phyloP scores from a whole-genome alignment of 768 basidiomycete species.

The Hygrocybe coccinea region DNA sequence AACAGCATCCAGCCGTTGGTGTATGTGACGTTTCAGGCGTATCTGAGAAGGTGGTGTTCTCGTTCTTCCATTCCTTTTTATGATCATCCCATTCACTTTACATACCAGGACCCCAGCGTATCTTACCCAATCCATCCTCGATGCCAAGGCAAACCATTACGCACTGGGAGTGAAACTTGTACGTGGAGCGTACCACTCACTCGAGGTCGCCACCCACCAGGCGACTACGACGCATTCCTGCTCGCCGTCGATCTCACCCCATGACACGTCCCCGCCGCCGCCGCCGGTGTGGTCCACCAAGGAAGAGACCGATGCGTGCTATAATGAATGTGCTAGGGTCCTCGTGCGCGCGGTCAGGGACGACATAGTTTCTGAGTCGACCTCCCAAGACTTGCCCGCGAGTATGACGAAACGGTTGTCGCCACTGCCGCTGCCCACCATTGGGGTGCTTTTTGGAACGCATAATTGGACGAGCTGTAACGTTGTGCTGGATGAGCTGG shows the following conservation, averaged over 20 bases:
- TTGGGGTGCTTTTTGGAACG: conserved; percentile 81
- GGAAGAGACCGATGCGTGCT: conserved; percentile 68
- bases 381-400: conserved; percentile 12
- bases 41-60: conserved; percentile 59
- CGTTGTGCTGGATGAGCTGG: conserved; percentile 57
- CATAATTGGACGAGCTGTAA: conserved; percentile 74
- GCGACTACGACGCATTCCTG: conserved; percentile 12
- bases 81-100: background rate
- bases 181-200: conserved; percentile 84
- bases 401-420: conserved; percentile 3
- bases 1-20: conserved; percentile 55
- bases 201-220: conserved; percentile 56
- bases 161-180: conserved; percentile 88
- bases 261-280: conserved; percentile 46
- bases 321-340: conserved; percentile 54
- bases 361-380: conserved; percentile 34
- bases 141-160: conserved; percentile 63
- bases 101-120: conserved; percentile 60
- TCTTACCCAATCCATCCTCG: conserved; percentile 56
- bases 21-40: conserved; percentile 87
- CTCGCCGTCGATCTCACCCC: conserved; percentile 49
- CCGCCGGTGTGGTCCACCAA: conserved; percentile 72
- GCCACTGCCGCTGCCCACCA: conserved; percentile 5
- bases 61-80: background rate
- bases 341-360: conserved; percentile 54